Conservation (phyloP, 805 yeast species). For the Starmera caribaea region DNA sequence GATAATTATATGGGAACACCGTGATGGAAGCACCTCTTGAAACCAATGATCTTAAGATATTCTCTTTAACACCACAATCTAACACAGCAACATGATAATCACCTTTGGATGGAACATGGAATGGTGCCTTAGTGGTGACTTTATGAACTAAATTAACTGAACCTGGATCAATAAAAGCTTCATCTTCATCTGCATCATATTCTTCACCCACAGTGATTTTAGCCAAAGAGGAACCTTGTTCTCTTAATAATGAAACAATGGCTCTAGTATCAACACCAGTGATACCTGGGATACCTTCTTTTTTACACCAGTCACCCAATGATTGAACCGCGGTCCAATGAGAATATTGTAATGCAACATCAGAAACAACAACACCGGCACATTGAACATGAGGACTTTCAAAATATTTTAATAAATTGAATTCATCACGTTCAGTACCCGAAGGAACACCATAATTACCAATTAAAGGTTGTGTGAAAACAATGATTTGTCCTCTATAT, state of each 20-base stretch:
- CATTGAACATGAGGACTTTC: conserved; percentile 91
- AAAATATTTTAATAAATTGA: conserved; percentile 76
- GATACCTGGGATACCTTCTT: conserved; percentile 93
- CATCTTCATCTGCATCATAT: conserved; percentile 86
- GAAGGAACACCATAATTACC: conserved; percentile 99
- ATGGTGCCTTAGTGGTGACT: conserved; percentile 93
- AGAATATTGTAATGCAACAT: conserved; percentile 91
- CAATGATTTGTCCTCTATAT: conserved; percentile 92
- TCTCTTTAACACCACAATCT: conserved; percentile 98
- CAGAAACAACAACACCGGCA: conserved; percentile 92
- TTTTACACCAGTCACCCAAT: conserved; percentile 89
- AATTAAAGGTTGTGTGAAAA: conserved; percentile 93
- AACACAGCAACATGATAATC: conserved; percentile 80
- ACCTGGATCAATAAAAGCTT: conserved; percentile 87
- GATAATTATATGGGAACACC: conserved; percentile 93
- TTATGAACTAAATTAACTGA: conserved; percentile 81
- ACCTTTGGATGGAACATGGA: conserved; percentile 65
- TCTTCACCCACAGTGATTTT: conserved; percentile 85
- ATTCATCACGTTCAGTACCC: conserved; percentile 69
- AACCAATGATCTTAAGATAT: conserved; percentile 87
- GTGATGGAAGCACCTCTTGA: conserved; percentile 94
- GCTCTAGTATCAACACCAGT: conserved; percentile 97
- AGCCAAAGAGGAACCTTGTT: conserved; percentile 91
- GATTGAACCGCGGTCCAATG: conserved; percentile 99
- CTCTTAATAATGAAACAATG: conserved; percentile 85